Percentiles rank a stretch among this genome's conserved stretches.
Conservation (phyloP, 768 basidiomycete species). For the Epithele typhae region DNA sequence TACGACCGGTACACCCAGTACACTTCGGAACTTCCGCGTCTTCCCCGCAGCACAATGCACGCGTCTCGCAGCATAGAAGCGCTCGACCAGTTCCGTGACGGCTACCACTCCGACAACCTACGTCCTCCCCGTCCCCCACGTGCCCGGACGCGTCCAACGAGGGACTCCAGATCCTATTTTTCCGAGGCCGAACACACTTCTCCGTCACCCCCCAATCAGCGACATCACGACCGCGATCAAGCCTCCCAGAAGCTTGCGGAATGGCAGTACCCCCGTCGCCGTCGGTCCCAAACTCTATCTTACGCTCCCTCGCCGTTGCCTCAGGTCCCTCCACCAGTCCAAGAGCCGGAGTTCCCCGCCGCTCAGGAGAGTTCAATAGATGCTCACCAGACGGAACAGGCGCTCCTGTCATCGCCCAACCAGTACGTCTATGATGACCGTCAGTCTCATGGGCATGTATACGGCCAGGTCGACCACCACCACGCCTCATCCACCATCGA, state of each 20-base stretch:
- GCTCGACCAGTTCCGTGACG: constrained; percentile 9
- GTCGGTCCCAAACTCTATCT: constrained; percentile 28
- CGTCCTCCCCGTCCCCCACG: constrained; percentile 20
- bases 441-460: constrained; percentile 24
- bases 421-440: constrained; percentile 26
- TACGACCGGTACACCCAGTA: neutral
- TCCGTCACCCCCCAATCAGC: neutral
- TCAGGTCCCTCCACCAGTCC: neutral
- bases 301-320: constrained; percentile 14
- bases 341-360: neutral
- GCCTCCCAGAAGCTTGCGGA: constrained; percentile 9
- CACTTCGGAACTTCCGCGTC: constrained; percentile 4
- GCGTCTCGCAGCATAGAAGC: constrained; percentile 9
- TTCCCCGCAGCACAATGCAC: constrained; percentile 8
- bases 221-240: constrained; percentile 9
- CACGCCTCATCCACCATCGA: constrained; percentile 3
- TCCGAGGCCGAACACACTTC: constrained; percentile 19
- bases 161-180: constrained; percentile 19
- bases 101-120: constrained; percentile 19
- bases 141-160: constrained; percentile 12
- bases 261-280: constrained; percentile 21
- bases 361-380: neutral
- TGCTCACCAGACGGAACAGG: constrained; percentile 5
- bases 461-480: constrained; percentile 2
- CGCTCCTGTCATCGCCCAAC: neutral